Percentiles rank a stretch among this genome's conserved stretches.
phyloP scores from a whole-genome alignment of 2,329 filamentous ascomycete genomes.

The Scedosporium minutisporum region DNA sequence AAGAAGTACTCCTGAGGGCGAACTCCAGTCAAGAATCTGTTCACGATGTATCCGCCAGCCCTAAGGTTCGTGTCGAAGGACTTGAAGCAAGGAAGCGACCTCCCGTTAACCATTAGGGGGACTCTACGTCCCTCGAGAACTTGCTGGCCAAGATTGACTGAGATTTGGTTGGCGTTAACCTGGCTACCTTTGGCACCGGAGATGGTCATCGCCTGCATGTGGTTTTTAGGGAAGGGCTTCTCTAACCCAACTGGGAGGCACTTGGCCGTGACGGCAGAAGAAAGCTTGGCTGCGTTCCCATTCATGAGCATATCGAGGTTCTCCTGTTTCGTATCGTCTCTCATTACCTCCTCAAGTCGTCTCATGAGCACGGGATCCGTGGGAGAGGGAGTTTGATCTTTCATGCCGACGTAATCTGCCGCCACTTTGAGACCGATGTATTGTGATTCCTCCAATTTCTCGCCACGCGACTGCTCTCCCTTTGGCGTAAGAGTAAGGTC shows the following conservation, averaged over 20 bases:
- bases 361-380: conserved; percentile 62
- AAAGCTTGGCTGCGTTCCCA: conserved; percentile 57
- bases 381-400: conserved; percentile 49
- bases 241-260: conserved; percentile 76
- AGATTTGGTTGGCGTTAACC: conserved; percentile 96
- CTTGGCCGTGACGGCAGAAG: conserved; percentile 64
- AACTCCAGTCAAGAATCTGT: conserved; percentile 96
- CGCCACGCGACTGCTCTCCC: conserved; percentile 62
- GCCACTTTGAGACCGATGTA: conserved; percentile 70
- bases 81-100: conserved; percentile 87
- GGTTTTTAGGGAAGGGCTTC: conserved; percentile 91
- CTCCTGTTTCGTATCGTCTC: conserved; percentile 84
- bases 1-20: conserved; percentile 98
- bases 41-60: conserved; percentile 87
- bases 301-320: conserved; percentile 87
- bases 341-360: conserved; percentile 78
- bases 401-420: conserved; percentile 77
- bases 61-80: conserved; percentile 83
- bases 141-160: conserved; percentile 93
- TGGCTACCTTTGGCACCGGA: conserved; percentile 88
- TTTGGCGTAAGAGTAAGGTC: conserved; percentile 77
- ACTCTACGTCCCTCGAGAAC: conserved; percentile 91
- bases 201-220: conserved; percentile 98
- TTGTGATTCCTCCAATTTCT: conserved; percentile 58
- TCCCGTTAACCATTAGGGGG: conserved; percentile 95